Evolutionary conservation across 139 green algal genomes (phyloP).

Genomic region (Klebsormidium nitens): DNA sequence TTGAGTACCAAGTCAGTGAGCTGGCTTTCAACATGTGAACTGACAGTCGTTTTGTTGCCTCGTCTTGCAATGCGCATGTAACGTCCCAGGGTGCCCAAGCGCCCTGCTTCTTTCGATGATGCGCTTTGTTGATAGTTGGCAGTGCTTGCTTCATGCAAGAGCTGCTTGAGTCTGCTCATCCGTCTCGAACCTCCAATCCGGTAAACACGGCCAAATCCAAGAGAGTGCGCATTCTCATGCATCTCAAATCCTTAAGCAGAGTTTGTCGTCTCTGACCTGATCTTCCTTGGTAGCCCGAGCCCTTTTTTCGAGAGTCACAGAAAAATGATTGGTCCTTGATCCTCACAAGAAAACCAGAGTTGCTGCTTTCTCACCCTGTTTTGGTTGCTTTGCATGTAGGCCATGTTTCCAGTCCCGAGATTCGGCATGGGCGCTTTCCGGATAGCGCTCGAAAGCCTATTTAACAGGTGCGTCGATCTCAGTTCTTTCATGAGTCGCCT

Average conservation of each 20-base stretch:
- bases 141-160: no score
- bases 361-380: no score
- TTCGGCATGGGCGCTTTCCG: constrained; percentile 23
- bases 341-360: no score
- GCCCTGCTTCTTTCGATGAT: neutral
- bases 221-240: neutral
- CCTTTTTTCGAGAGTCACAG: no score
- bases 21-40: neutral
- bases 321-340: no score
- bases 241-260: no score
- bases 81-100: neutral
- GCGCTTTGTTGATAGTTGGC: no score
- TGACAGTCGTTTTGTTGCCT: neutral
- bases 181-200: neutral
- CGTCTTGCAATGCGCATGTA: neutral
- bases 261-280: neutral
- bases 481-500: no score
- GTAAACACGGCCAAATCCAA: neutral
- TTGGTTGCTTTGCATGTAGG: no score
- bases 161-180: no score
- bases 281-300: neutral
- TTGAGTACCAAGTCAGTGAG: constrained; percentile 13
- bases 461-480: constrained; percentile 9
- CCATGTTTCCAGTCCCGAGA: constrained; percentile 18
- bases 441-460: constrained; percentile 4